These are phyloP conservation scores for Marvania coccoides DNA, from an alignment of 139 green algal genomes.

Conservation along the genomic window DNA sequence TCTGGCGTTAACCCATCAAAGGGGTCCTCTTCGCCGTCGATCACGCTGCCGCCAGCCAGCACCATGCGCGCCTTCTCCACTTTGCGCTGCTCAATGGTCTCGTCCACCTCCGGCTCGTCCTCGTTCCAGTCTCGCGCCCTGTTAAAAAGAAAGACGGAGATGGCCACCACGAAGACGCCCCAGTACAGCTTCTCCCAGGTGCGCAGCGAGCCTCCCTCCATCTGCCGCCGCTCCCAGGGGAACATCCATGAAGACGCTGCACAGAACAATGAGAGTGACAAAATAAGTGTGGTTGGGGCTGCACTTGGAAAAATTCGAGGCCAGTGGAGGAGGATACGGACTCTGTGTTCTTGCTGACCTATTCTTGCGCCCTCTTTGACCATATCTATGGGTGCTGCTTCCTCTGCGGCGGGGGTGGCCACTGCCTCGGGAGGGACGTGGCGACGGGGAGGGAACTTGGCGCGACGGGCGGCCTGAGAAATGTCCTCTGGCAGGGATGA, in stretches of 20 bases:
- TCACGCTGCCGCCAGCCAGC: constrained; percentile 29
- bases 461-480: not conserved
- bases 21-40: constrained; percentile 37
- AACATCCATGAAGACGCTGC: constrained; percentile 47
- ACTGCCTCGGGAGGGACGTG: not conserved
- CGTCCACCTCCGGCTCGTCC: not conserved
- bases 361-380: not conserved
- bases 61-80: constrained; percentile 25
- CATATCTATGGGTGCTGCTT: not conserved
- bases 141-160: constrained; percentile 42
- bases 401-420: not conserved
- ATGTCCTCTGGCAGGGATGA: constrained; percentile 24
- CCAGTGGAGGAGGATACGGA: not conserved
- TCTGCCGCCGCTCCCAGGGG: constrained; percentile 49
- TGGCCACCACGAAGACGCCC: constrained; percentile 52
- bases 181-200: constrained; percentile 73
- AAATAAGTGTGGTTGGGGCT: too few species aligned
- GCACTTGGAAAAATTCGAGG: too few species aligned
- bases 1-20: constrained; percentile 61
- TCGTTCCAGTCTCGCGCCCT: not conserved
- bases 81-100: constrained; percentile 25
- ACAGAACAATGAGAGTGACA: not conserved
- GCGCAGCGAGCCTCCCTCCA: constrained; percentile 46
- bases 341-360: not conserved
- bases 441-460: constrained; percentile 1